Conservation (phyloP, 208 protist genomes). For the Trichomonas gallinae region DNA sequence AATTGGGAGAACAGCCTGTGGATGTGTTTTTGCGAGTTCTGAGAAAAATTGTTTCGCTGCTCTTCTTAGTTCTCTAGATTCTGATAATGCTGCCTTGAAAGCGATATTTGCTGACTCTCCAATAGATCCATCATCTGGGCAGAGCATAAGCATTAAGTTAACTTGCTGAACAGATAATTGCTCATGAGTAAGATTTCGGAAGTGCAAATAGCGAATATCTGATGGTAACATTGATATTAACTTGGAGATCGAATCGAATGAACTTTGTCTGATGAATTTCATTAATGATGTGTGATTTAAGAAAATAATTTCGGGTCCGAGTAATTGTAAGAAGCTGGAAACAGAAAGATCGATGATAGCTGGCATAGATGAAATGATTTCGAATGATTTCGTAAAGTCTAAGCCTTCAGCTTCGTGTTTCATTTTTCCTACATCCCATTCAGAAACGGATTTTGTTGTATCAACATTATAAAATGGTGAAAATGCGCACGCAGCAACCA, state of each 20-base stretch:
- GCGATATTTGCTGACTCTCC: not conserved
- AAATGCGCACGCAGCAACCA: not conserved
- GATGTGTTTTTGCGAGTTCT: not conserved
- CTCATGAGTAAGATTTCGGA: not conserved
- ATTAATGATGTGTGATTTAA: not conserved
- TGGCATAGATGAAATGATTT: not conserved
- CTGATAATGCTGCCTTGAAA: not conserved
- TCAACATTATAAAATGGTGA: not conserved
- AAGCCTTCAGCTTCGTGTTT: not conserved
- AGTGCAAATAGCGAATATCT: not conserved
- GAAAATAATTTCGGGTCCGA: not conserved
- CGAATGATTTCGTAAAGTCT: not conserved
- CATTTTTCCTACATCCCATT: not conserved
- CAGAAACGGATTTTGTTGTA: not conserved
- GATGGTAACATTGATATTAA: not conserved
- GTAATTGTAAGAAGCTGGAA: not conserved
- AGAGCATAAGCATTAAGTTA: not conserved
- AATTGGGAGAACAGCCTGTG: not conserved
- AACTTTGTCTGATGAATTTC: not conserved
- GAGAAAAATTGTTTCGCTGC: not conserved
- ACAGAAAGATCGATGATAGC: not conserved
- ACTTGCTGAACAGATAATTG: not conserved
- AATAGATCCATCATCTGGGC: not conserved
- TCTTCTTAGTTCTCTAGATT: not conserved
- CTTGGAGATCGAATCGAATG: not conserved